These are phyloP conservation scores for Taphrina confusa DNA, from an alignment of 1,139 yeast genomes.

Conservation along the genomic window DNA sequence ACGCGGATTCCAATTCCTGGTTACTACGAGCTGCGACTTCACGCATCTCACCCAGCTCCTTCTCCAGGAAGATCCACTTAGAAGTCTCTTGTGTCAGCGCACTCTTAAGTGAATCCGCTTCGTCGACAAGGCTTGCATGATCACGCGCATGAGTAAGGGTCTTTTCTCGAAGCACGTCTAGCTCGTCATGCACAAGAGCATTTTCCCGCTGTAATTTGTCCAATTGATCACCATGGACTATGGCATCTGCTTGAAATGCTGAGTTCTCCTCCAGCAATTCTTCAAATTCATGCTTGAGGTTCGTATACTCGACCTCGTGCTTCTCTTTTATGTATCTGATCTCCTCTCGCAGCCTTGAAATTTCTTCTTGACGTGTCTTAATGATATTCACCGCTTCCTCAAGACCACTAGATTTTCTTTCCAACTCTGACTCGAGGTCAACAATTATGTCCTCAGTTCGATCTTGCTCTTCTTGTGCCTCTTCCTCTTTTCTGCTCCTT, in stretches of 20 bases:
- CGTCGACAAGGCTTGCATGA: slow-evolving; percentile 43
- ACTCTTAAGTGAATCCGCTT: slow-evolving; percentile 44
- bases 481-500: slow-evolving; percentile 61
- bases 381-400: slow-evolving; percentile 40
- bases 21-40: slow-evolving; percentile 19
- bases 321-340: slow-evolving; percentile 38
- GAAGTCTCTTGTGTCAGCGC: slow-evolving; percentile 39
- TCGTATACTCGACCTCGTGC: slow-evolving; percentile 39
- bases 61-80: slow-evolving; percentile 26
- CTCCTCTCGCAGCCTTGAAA: slow-evolving; percentile 36
- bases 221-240: slow-evolving; percentile 11
- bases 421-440: slow-evolving; percentile 42
- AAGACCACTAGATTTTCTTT: slow-evolving; percentile 39
- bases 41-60: slow-evolving; percentile 16
- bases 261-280: slow-evolving; percentile 37
- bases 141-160: slow-evolving; percentile 33
- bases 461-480: slow-evolving; percentile 42
- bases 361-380: slow-evolving; percentile 41
- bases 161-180: slow-evolving; percentile 40
- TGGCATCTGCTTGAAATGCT: slow-evolving; percentile 29
- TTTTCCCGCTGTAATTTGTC: slow-evolving; percentile 26
- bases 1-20: neutral
- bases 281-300: slow-evolving; percentile 37
- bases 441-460: slow-evolving; percentile 47
- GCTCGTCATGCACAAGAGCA: slow-evolving; percentile 38